Percentiles rank a stretch among this genome's conserved stretches.
Conservation (phyloP, 202 grass and related monocot genomes). For the Bolboschoenoplectus hybrid region DNA sequence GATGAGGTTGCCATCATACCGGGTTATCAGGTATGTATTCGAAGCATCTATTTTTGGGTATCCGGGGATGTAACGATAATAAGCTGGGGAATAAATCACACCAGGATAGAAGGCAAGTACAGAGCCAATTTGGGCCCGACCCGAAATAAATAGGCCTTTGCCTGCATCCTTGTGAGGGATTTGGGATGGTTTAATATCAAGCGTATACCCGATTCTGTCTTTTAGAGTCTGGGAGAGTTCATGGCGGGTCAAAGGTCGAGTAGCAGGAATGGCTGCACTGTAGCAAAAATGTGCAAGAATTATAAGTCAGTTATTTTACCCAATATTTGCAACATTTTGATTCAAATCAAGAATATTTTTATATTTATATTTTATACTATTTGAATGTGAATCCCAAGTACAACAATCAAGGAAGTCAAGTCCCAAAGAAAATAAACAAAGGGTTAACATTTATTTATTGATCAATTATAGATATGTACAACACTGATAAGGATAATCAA, state of each 20-base stretch:
- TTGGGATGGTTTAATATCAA: conserved; percentile 67
- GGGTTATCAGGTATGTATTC: conserved; percentile 84
- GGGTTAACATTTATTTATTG: not conserved
- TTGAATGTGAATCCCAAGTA: not conserved
- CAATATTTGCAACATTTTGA: not conserved
- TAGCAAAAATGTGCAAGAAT: conserved; percentile 40
- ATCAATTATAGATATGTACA: not conserved
- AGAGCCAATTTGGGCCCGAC: conserved; percentile 63
- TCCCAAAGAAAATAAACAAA: not conserved
- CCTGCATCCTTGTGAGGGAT: conserved; percentile 90
- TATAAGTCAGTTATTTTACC: not conserved
- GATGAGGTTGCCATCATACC: conserved; percentile 87
- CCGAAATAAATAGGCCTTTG: conserved; percentile 76
- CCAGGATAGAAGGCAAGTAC: conserved; percentile 89
- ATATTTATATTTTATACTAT: not conserved
- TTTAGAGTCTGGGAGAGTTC: conserved; percentile 69
- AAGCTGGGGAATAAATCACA: conserved; percentile 89
- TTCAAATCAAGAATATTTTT: not conserved
- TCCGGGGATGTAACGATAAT: conserved; percentile 87
- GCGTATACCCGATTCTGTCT: conserved; percentile 63
- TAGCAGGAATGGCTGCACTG: conserved; percentile 87
- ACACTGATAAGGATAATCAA: not conserved
- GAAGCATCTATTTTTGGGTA: conserved; percentile 83
- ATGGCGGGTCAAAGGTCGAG: conserved; percentile 50
- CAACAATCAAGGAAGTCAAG: not conserved